phyloP scores from a whole-genome alignment of 768 basidiomycete species.

The Auriscalpium orientale region DNA sequence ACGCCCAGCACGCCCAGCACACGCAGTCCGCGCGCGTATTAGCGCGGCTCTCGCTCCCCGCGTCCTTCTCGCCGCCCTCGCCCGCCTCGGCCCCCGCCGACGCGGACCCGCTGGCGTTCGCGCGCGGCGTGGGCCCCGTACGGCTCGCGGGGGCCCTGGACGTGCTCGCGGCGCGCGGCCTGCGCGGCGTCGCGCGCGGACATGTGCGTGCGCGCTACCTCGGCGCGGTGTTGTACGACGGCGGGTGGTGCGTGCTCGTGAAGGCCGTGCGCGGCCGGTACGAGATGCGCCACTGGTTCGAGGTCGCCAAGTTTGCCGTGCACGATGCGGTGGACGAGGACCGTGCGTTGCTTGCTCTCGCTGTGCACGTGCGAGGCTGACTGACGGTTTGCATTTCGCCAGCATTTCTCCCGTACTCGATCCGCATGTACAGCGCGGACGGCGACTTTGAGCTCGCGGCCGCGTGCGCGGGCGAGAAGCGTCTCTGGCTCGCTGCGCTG shows the following conservation, averaged over 20 bases:
- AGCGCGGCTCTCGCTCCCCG: slow-evolving; percentile 25
- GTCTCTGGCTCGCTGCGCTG: slow-evolving; percentile 76
- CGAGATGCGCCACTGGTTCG: slow-evolving; percentile 86
- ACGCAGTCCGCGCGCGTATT: slow-evolving; percentile 16
- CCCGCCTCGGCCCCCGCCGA: slow-evolving; percentile 28
- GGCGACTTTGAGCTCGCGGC: slow-evolving; percentile 72
- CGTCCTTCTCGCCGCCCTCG: slow-evolving; percentile 47
- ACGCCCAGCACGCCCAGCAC: slow-evolving; percentile 3
- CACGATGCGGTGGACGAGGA: slow-evolving; percentile 62
- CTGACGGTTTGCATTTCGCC: neutral
- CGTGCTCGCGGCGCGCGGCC: slow-evolving; percentile 63
- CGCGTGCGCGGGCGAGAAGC: slow-evolving; percentile 76
- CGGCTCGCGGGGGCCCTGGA: slow-evolving; percentile 81
- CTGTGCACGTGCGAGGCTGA: neutral
- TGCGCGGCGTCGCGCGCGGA: slow-evolving; percentile 40
- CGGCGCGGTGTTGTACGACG: slow-evolving; percentile 81
- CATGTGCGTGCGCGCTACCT: slow-evolving; percentile 68
- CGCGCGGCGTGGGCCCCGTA: slow-evolving; percentile 72
- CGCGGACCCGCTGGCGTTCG: slow-evolving; percentile 34
- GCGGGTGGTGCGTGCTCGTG: slow-evolving; percentile 80
- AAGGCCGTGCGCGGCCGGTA: slow-evolving; percentile 80
- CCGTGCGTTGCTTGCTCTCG: slow-evolving; percentile 42
- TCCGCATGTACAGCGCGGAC: slow-evolving; percentile 7
- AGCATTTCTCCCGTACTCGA: slow-evolving; percentile 68
- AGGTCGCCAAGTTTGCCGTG: slow-evolving; percentile 64